phyloP scores from a whole-genome alignment of 1,284 basidiomycete genomes.

The Amanita bisporigera region DNA sequence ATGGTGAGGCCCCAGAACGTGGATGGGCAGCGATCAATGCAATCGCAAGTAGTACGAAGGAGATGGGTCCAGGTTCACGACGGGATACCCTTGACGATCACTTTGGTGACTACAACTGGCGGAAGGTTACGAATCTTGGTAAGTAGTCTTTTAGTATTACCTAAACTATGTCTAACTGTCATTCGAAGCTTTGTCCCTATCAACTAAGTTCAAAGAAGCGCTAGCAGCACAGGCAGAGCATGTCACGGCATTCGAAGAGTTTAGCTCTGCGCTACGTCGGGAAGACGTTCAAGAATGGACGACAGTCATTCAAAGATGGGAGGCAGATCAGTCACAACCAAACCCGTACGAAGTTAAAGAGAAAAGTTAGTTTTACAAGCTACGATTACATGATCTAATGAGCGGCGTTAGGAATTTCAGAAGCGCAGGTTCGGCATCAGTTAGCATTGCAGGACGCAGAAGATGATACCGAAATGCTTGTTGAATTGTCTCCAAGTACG shows the following conservation, averaged over 20 bases:
- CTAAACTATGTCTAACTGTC: no score
- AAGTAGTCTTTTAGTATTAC: no score
- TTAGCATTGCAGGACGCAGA: background rate
- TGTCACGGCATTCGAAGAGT: background rate
- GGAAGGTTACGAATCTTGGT: constrained; percentile 22
- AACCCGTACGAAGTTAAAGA: background rate
- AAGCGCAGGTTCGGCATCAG: background rate
- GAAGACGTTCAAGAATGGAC: background rate
- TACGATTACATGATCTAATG: no score
- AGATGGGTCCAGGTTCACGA: constrained; percentile 41
- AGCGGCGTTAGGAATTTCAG: no score
- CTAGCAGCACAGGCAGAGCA: background rate
- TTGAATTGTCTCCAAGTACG: background rate
- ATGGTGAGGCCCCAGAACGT: constrained; percentile 26
- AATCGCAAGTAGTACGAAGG: constrained; percentile 26
- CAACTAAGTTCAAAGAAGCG: background rate
- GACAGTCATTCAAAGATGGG: background rate
- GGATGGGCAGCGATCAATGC: constrained; percentile 36
- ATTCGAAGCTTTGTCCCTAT: no score
- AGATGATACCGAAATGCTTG: no score
- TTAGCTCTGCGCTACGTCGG: background rate
- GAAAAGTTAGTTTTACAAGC: background rate
- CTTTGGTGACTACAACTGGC: constrained; percentile 35
- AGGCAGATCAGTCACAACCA: background rate
- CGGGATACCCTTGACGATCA: constrained; percentile 40